phyloP scores from a whole-genome alignment of 2,329 filamentous ascomycete genomes.

The Trichoderma semiorbis region DNA sequence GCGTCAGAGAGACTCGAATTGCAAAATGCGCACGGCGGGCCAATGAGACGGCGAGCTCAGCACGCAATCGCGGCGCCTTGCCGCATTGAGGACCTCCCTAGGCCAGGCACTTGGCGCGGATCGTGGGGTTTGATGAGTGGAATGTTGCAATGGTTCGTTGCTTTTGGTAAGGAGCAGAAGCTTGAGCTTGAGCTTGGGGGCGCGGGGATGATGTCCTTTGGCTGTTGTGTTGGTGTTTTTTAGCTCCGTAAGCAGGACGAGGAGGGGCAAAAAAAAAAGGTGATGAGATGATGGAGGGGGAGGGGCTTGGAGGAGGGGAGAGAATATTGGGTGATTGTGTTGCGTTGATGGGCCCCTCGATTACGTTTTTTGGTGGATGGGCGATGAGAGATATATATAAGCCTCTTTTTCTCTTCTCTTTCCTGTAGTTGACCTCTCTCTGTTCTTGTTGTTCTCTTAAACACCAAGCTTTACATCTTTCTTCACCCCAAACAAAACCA shows the following conservation, averaged over 20 bases:
- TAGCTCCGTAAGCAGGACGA: slow-evolving; percentile 3
- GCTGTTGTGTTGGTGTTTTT: neutral
- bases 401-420: neutral
- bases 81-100: slow-evolving; percentile 14
- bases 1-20: slow-evolving; percentile 30
- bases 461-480: neutral
- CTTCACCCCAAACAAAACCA: neutral
- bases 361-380: slow-evolving; percentile 12
- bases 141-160: neutral
- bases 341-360: slow-evolving; percentile 16
- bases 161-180: neutral
- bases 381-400: slow-evolving; percentile 9
- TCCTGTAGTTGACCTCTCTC: neutral
- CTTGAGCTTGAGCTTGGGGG: neutral
- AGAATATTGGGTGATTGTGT: slow-evolving; percentile 10
- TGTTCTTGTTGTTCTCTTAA: neutral
- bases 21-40: slow-evolving; percentile 25
- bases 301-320: slow-evolving; percentile 2
- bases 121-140: slow-evolving; percentile 11
- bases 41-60: slow-evolving; percentile 26
- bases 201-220: neutral
- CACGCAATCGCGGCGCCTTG: slow-evolving; percentile 29
- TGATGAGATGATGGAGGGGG: slow-evolving; percentile 13
- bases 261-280: neutral
- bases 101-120: slow-evolving; percentile 18